A percentile compares a stretch with the other conserved stretches of the same genome.
phyloP scores from a whole-genome alignment of 805 yeast species.

The Candida mattraensis region DNA sequence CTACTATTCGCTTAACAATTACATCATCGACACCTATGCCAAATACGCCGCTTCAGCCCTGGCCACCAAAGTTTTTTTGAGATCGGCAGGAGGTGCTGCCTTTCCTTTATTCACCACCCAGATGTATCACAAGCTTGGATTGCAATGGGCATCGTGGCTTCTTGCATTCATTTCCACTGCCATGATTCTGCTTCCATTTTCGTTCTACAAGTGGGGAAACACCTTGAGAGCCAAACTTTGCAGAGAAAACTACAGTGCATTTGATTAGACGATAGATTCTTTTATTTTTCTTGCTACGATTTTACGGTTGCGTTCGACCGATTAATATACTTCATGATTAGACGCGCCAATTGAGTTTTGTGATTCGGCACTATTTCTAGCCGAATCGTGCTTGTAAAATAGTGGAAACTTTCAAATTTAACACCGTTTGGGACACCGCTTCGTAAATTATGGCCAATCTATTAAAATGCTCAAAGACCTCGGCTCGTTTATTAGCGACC shows the following conservation, averaged over 20 bases:
- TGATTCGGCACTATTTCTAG: no score
- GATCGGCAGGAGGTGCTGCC: conserved; percentile 86
- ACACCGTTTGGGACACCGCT: no score
- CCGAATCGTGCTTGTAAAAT: no score
- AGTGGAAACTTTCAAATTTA: no score
- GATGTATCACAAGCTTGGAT: conserved; percentile 72
- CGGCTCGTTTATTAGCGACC: conserved; percentile 1
- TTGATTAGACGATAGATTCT: no score
- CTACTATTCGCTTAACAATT: conserved; percentile 64
- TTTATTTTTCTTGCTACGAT: no score
- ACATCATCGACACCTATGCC: conserved; percentile 88
- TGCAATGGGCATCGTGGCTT: conserved; percentile 80
- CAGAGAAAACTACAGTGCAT: conserved; percentile 57
- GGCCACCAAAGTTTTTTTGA: conserved; percentile 77
- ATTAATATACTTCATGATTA: no score
- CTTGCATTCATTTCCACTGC: conserved; percentile 76
- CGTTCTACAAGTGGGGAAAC: conserved; percentile 68
- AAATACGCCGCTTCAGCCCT: conserved; percentile 78
- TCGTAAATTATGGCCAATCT: no score
- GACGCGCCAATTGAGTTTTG: no score
- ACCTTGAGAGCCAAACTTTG: conserved; percentile 61
- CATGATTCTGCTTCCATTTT: conserved; percentile 72
- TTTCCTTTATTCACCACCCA: conserved; percentile 80
- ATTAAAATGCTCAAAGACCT: no score
- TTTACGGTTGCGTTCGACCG: no score